Conservation (phyloP, 2,329 filamentous ascomycete genomes). For the Botrytis galanthina region DNA sequence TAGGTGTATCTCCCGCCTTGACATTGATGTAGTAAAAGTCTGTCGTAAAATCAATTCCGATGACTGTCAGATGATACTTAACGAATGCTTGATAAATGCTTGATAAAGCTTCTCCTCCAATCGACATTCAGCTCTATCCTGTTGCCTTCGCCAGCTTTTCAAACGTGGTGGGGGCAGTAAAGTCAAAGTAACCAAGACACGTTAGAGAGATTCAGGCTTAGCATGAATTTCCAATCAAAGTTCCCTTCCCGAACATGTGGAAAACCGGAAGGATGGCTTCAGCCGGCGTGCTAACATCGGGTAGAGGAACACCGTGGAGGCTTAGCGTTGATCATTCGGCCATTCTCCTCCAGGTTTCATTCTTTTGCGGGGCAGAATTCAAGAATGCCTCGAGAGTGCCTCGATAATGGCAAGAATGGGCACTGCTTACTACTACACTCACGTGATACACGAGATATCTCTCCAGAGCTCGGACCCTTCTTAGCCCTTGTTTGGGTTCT, state of each 20-base stretch:
- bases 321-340: background rate
- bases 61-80: background rate
- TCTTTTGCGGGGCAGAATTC: background rate
- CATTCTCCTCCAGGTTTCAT: background rate
- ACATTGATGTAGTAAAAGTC: background rate
- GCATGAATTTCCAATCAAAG: background rate
- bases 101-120: background rate
- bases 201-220: background rate
- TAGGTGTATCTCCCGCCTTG: background rate
- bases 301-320: background rate
- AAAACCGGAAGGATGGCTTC: background rate
- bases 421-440: background rate
- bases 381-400: background rate
- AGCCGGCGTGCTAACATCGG: background rate
- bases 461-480: background rate
- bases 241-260: background rate
- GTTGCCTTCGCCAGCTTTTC: background rate
- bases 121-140: background rate
- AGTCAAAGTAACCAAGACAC: background rate
- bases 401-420: too few relatives aligned
- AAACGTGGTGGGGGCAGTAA: background rate
- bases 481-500: background rate
- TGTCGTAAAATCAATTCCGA: background rate
- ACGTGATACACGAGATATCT: background rate
- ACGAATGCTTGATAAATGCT: background rate